Conservation (phyloP, 805 yeast genomes). For the Lachancea fermentati region DNA sequence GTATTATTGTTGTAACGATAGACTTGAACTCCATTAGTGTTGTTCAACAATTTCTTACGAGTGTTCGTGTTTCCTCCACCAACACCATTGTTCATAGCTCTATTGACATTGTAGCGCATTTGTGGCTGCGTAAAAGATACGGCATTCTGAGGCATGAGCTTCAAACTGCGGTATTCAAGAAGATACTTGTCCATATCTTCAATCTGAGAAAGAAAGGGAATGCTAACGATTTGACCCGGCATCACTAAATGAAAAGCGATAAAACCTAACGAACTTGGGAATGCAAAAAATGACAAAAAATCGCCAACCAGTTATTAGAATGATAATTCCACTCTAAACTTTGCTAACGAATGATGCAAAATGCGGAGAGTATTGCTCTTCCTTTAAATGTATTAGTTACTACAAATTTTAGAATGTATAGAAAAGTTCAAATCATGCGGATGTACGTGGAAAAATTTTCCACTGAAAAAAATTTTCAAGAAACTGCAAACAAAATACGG, state of each 20-base stretch:
- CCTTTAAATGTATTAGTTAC: not conserved
- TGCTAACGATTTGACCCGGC: conserved; percentile 29
- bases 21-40: conserved; percentile 5
- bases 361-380: not conserved
- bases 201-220: conserved; percentile 31
- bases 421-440: not conserved
- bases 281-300: conserved; percentile 4
- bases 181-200: conserved; percentile 33
- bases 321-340: not conserved
- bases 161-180: conserved; percentile 22
- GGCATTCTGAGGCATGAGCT: conserved; percentile 15
- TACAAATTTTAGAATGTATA: not conserved
- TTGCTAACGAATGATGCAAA: not conserved
- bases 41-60: conserved; percentile 6
- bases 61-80: conserved; percentile 3
- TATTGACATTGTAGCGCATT: conserved; percentile 6
- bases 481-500: no score
- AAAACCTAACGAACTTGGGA: not conserved
- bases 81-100: conserved; percentile 1
- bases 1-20: conserved; percentile 14
- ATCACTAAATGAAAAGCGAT: conserved; percentile 10
- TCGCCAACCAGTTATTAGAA: not conserved
- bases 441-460: not conserved
- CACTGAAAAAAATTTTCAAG: not conserved
- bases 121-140: conserved; percentile 8